Percentiles rank a stretch among this genome's conserved stretches.
Evolutionary conservation across 345 rosid species (phyloP).

Genomic region (Iberis pinnata): DNA sequence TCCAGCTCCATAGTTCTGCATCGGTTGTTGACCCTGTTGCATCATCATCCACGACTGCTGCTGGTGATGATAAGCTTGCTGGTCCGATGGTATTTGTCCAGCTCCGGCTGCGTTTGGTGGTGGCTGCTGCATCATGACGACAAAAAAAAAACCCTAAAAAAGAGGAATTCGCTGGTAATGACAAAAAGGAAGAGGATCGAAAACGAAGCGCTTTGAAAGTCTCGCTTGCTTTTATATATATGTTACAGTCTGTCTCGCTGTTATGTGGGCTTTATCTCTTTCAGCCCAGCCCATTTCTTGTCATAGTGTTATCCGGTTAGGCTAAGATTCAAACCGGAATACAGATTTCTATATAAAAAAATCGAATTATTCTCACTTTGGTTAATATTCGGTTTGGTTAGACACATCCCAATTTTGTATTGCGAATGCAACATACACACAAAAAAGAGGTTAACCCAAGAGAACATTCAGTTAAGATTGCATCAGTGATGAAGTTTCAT

Average conservation of each 20-base stretch:
- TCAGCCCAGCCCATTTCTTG: not conserved
- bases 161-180: slow-evolving; percentile 11
- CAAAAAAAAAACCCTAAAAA: slow-evolving; percentile 17
- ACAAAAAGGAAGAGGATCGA: not conserved
- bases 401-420: not conserved
- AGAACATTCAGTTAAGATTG: no score
- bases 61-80: slow-evolving; percentile 33
- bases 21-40: slow-evolving; percentile 36
- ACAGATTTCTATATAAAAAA: no score
- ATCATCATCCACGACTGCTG: slow-evolving; percentile 60
- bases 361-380: no score
- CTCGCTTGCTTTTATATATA: not conserved
- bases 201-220: not conserved
- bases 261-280: not conserved
- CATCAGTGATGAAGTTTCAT: no score
- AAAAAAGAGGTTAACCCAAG: no score
- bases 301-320: not conserved
- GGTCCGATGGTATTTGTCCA: slow-evolving; percentile 34
- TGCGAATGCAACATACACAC: no score
- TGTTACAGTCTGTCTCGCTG: not conserved
- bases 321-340: no score
- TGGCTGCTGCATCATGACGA: slow-evolving; percentile 68
- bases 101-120: slow-evolving; percentile 40
- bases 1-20: slow-evolving; percentile 34
- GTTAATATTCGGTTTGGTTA: not conserved